Evolutionary conservation across 2,329 filamentous ascomycete species (phyloP).

Genomic region (Talaromyces piceae): DNA sequence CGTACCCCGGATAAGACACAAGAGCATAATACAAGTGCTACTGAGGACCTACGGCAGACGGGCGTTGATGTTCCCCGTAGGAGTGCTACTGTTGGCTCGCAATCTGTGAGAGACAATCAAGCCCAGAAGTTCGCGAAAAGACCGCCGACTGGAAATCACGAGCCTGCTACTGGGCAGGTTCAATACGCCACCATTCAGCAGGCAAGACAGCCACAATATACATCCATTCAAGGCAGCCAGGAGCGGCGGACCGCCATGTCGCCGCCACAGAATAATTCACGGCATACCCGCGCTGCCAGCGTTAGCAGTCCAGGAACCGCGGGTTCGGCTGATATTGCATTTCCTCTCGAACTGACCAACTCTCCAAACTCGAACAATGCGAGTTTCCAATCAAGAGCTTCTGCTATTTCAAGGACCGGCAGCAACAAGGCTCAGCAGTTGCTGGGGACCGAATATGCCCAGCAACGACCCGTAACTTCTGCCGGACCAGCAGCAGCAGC

Average conservation of each 20-base stretch:
- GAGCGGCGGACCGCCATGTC: conserved; percentile 16
- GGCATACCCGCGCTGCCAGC: conserved; percentile 1
- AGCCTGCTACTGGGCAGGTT: conserved; percentile 7
- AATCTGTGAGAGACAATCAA: conserved; percentile 12
- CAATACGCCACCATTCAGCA: conserved; percentile 16
- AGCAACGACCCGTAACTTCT: conserved; percentile 2
- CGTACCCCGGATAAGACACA: conserved; percentile 3
- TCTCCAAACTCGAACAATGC: not conserved
- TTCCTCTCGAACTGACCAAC: not conserved
- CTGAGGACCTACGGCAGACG: conserved; percentile 12
- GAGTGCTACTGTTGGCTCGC: conserved; percentile 14
- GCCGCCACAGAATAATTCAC: not conserved
- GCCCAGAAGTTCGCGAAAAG: conserved; percentile 8
- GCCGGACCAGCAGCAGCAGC: not conserved
- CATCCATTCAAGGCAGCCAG: conserved; percentile 12
- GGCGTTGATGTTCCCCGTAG: conserved; percentile 12
- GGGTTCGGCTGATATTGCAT: not conserved
- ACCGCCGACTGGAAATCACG: conserved; percentile 3
- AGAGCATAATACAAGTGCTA: conserved; percentile 12
- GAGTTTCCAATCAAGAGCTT: not conserved
- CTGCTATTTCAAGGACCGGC: not conserved
- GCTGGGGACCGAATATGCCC: not conserved
- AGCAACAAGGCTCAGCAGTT: conserved; percentile 6
- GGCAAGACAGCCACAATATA: conserved; percentile 17
- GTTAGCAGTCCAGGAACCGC: not conserved